phyloP scores from a whole-genome alignment of 2,329 filamentous ascomycete species.

The Cytospora schulzeri region DNA sequence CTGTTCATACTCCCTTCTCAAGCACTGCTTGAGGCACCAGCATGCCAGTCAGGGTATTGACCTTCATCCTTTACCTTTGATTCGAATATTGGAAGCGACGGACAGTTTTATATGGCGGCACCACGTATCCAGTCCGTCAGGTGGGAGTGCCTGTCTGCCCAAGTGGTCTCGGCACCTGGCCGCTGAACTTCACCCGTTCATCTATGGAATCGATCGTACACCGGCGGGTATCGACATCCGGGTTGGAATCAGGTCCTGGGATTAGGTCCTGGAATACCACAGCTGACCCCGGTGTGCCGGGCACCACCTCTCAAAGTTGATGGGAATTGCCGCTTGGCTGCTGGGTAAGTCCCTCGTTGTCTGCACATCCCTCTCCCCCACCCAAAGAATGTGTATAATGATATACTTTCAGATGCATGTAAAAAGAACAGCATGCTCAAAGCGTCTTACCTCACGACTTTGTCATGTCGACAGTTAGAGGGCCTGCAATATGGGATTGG shows the following conservation, averaged over 20 bases:
- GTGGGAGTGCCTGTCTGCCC: too few species aligned
- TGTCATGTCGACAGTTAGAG: too few species aligned
- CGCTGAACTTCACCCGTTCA: not conserved
- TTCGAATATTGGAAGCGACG: too few species aligned
- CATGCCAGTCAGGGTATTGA: not conserved
- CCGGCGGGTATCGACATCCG: not conserved
- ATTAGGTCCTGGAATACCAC: not conserved
- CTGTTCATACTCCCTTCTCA: not conserved
- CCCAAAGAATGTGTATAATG: too few species aligned
- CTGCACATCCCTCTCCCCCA: too few species aligned
- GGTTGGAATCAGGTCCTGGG: not conserved
- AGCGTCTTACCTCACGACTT: too few species aligned
- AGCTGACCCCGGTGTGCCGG: too few species aligned
- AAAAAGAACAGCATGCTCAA: too few species aligned
- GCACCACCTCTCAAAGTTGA: too few species aligned
- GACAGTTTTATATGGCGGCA: not conserved
- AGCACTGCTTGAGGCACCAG: not conserved
- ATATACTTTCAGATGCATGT: too few species aligned
- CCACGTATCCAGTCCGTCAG: not conserved
- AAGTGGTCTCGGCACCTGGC: not conserved
- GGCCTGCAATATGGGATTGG: not conserved
- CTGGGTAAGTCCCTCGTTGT: too few species aligned
- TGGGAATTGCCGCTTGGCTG: too few species aligned
- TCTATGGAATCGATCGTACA: not conserved
- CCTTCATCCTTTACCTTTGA: not conserved